A percentile compares a stretch with the other conserved stretches of the same genome.
These are phyloP conservation scores for Lasiodiplodia hormozganensis DNA, from an alignment of 2,329 filamentous ascomycete genomes.

Conservation along the genomic window DNA sequence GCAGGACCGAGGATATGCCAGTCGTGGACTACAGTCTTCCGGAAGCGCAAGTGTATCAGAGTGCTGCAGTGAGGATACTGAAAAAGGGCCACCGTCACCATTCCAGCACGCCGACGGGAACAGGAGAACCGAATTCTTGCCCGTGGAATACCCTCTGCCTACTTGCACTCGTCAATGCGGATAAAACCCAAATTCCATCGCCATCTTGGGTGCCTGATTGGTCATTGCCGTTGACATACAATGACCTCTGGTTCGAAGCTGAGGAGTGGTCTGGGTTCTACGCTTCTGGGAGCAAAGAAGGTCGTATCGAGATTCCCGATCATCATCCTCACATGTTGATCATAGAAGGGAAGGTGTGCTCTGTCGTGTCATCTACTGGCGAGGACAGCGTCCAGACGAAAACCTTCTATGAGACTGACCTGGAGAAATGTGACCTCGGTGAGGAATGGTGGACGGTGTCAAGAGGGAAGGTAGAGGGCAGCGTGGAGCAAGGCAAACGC, in stretches of 20 bases:
- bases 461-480: not conserved
- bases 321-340: not conserved
- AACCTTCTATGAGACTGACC: not conserved
- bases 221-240: not conserved
- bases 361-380: not conserved
- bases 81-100: not conserved
- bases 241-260: not conserved
- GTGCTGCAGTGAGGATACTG: not conserved
- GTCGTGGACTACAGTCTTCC: not conserved
- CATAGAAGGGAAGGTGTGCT: not conserved
- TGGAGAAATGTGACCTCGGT: not conserved
- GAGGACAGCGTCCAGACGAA: not conserved
- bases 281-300: not conserved
- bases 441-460: not conserved
- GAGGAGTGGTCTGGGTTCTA: not conserved
- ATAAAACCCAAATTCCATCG: rapidly evolving
- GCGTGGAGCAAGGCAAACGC: not conserved
- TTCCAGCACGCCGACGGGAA: too few species aligned
- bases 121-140: not conserved
- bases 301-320: not conserved
- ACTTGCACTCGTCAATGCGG: not conserved
- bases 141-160: not conserved
- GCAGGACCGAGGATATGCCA: not conserved
- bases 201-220: not conserved
- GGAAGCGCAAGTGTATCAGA: not conserved